These are phyloP conservation scores for Lathyrus oleraceus DNA, from an alignment of 306 rosid species.

Conservation along the genomic window DNA sequence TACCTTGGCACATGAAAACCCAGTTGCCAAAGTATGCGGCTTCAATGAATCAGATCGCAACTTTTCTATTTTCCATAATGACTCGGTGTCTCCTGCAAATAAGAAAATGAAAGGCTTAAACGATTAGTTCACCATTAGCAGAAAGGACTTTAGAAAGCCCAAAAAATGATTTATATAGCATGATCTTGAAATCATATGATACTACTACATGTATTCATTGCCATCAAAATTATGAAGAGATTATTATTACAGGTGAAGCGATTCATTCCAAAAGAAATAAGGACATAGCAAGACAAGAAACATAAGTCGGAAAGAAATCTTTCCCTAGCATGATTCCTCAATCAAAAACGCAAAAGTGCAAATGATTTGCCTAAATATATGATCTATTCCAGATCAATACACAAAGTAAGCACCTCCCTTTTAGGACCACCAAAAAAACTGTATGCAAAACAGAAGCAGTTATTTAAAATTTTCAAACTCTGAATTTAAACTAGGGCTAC, in stretches of 20 bases:
- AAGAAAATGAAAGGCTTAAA: slow-evolving; percentile 31
- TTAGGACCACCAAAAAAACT: slow-evolving; percentile 2
- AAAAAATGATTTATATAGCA: background rate
- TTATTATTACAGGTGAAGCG: background rate
- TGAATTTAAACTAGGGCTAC: background rate
- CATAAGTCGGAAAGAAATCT: background rate
- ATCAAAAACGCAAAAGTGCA: background rate
- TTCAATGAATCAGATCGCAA: slow-evolving; percentile 69
- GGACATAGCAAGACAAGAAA: background rate
- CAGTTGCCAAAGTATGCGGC: slow-evolving; percentile 65
- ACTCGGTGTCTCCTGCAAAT: slow-evolving; percentile 50
- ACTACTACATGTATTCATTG: slow-evolving; percentile 8
- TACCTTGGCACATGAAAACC: slow-evolving; percentile 86
- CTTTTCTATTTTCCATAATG: slow-evolving; percentile 76
- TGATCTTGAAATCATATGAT: slow-evolving; percentile 10
- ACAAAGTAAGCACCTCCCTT: slow-evolving; percentile 1
- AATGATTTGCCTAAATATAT: background rate
- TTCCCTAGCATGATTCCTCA: slow-evolving; percentile 10
- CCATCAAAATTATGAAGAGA: slow-evolving; percentile 11
- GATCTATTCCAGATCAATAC: background rate
- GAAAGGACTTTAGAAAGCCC: slow-evolving; percentile 9
- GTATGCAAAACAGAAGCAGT: slow-evolving; percentile 9
- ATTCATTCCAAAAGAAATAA: background rate
- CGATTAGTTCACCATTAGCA: background rate
- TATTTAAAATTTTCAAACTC: slow-evolving; percentile 4